Conservation (phyloP, 108 stramenopile species). For the Bacterosira constricta region DNA sequence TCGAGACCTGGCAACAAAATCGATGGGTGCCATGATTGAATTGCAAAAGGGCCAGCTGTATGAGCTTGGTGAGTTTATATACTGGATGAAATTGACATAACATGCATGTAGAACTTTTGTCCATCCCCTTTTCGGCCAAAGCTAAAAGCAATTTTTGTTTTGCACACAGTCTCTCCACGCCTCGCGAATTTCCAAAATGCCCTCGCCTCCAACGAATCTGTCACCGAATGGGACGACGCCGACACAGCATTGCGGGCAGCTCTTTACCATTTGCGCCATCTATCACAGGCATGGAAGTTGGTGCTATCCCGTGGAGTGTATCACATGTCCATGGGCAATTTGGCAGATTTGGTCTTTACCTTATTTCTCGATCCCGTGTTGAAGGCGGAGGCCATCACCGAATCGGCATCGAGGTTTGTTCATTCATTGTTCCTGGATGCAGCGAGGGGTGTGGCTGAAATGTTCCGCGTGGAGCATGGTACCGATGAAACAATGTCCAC, state of each 20-base stretch:
- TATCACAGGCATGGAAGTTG: constrained; percentile 71
- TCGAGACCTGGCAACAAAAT: constrained; percentile 73
- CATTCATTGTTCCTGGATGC: constrained; percentile 65
- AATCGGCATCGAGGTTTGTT: constrained; percentile 67
- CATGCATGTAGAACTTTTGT: neutral
- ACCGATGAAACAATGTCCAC: constrained; percentile 4
- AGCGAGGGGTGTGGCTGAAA: constrained; percentile 28
- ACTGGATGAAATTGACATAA: no score
- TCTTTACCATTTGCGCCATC: constrained; percentile 72
- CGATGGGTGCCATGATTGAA: constrained; percentile 77
- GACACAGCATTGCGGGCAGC: constrained; percentile 78
- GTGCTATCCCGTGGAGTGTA: constrained; percentile 65
- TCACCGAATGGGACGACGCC: constrained; percentile 84
- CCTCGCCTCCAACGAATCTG: constrained; percentile 67
- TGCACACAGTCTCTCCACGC: constrained; percentile 46
- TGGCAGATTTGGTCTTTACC: constrained; percentile 68
- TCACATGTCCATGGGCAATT: constrained; percentile 64
- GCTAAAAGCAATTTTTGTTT: no score
- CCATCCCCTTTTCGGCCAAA: neutral
- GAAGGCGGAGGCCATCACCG: constrained; percentile 55
- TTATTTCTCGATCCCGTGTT: constrained; percentile 67
- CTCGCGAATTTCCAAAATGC: constrained; percentile 55
- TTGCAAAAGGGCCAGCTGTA: constrained; percentile 64
- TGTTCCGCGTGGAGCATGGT: constrained; percentile 22
- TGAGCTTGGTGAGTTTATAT: constrained; percentile 52